Evolutionary conservation across 2,329 filamentous ascomycete genomes (phyloP), one percentile per base, ranked within the genome.

Genomic region (Cladophialophora psammophila): DNA sequence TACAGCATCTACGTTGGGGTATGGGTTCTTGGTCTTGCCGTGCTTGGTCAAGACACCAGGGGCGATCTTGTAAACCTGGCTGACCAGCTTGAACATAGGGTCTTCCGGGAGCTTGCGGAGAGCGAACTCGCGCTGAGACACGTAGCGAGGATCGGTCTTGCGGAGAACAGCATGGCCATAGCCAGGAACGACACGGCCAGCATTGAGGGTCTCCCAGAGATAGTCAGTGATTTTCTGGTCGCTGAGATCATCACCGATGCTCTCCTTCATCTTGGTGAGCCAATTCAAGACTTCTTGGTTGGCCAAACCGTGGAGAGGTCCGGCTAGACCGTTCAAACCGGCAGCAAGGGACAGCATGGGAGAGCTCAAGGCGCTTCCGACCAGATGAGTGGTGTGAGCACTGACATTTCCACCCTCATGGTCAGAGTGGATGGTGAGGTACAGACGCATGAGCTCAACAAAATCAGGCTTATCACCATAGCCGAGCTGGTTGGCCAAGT

Each of bases 11-110:
- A 98, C 94, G 86, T 98, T 98, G 83, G 95, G 95, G 88, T 88
- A 98, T 74, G 94, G 94, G 91, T 98, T 97, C 92, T 98, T 98
- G 87, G 94, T 98, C 92, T 99, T 99, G 86, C 95, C 95, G 87
- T 99, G 95, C 90, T 99, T 93, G 74, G 95, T 99, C 81, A 99
- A 87, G 77, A 99, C 95, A 78, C 91, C 91, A 73, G 95, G 95
- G 72, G 95, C 95, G 77, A 99, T 98, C 92, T 99, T 99, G 92
- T 98, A 99, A 76, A 99, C 95, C 87, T 99, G 95, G 88, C 92
- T 96, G 85, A 99, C 95, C 75, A 99, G 92, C 89, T 99, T 93
- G 92, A 97, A 99, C 94, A 99, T 96, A 77, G 94, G 94, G 88
- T 98, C 95, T 78, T 97, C 88, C 79, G 94, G 92, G 80, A 97